A percentile compares a stretch with the other conserved stretches of the same genome.
phyloP scores from a whole-genome alignment of 192 early-diverging fungal genomes.

The Cetraspora pellucida region DNA sequence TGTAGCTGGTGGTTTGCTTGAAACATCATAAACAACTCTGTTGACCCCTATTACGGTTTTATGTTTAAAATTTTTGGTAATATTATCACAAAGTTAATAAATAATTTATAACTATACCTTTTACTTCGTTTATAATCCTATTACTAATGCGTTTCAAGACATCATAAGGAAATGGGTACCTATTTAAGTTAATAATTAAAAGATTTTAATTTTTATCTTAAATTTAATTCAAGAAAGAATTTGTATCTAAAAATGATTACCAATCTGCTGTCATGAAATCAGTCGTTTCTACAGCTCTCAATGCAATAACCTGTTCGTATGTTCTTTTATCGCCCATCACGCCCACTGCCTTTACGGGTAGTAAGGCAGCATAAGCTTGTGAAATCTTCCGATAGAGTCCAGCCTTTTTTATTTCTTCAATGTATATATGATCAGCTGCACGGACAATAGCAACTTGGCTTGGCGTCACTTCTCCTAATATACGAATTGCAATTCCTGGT shows the following conservation, averaged over 20 bases:
- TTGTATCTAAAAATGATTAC: constrained; percentile 34
- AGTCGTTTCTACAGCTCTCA: constrained; percentile 93
- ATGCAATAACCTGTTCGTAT: constrained; percentile 97
- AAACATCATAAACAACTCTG: constrained; percentile 96
- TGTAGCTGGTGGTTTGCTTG: constrained; percentile 97
- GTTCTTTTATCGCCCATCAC: constrained; percentile 99
- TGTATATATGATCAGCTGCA: constrained; percentile 95
- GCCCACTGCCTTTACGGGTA: constrained; percentile 94
- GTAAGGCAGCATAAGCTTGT: constrained; percentile 95
- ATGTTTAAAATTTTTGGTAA: not conserved
- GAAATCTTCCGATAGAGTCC: constrained; percentile 96
- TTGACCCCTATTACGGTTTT: constrained; percentile 62
- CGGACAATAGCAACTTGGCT: constrained; percentile 94
- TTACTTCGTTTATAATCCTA: constrained; percentile 98
- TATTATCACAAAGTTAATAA: not conserved
- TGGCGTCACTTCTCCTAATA: constrained; percentile 93
- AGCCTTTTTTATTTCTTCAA: constrained; percentile 98
- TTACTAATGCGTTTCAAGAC: constrained; percentile 90
- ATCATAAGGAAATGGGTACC: constrained; percentile 83
- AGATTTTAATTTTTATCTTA: too few species aligned
- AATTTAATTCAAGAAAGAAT: not conserved
- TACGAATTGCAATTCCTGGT: constrained; percentile 97
- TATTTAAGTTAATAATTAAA: not conserved
- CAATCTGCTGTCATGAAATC: constrained; percentile 99
- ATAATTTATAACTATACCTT: constrained; percentile 52